Percentiles rank a stretch among this genome's conserved stretches.
These are phyloP conservation scores for Amanita fuliginea DNA, from an alignment of 768 basidiomycete species.

Conservation along the genomic window DNA sequence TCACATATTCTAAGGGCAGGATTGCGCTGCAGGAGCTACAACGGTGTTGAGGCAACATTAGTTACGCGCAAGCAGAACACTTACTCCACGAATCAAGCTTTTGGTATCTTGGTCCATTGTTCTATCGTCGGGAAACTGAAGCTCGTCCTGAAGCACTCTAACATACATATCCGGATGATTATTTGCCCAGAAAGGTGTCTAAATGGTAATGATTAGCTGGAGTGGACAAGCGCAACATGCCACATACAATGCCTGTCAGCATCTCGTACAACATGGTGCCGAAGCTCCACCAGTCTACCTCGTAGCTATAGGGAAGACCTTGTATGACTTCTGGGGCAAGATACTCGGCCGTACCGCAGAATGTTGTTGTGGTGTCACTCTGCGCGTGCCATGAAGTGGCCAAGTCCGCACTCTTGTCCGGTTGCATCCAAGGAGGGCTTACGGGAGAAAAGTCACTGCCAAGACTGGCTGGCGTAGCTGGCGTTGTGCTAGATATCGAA, in stretches of 20 bases:
- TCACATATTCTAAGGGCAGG: slow-evolving; percentile 87
- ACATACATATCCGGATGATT: slow-evolving; percentile 96
- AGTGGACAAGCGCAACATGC: not conserved
- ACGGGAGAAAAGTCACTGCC: slow-evolving; percentile 42
- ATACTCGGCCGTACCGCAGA: slow-evolving; percentile 95
- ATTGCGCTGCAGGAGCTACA: slow-evolving; percentile 83
- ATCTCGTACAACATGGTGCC: slow-evolving; percentile 98
- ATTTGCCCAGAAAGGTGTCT: slow-evolving; percentile 91
- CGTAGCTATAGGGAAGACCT: slow-evolving; percentile 81
- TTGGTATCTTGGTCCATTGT: slow-evolving; percentile 94
- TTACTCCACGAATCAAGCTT: slow-evolving; percentile 87
- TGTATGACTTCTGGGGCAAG: slow-evolving; percentile 96
- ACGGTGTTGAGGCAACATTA: slow-evolving; percentile 5
- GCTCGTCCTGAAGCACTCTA: slow-evolving; percentile 80
- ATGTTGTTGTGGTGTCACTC: slow-evolving; percentile 69
- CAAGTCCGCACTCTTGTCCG: slow-evolving; percentile 42
- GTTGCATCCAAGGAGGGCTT: slow-evolving; percentile 73
- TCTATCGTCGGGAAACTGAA: slow-evolving; percentile 82
- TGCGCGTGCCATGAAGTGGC: slow-evolving; percentile 48
- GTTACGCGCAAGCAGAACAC: slow-evolving; percentile 17
- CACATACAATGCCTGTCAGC: slow-evolving; percentile 77
- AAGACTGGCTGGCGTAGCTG: slow-evolving; percentile 45
- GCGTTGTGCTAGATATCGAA: slow-evolving; percentile 30
- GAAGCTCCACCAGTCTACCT: slow-evolving; percentile 97
- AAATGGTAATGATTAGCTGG: slow-evolving; percentile 8